These are phyloP conservation scores for Funneliformis caledonium DNA, from an alignment of 371 early-diverging fungal genomes.

Conservation along the genomic window DNA sequence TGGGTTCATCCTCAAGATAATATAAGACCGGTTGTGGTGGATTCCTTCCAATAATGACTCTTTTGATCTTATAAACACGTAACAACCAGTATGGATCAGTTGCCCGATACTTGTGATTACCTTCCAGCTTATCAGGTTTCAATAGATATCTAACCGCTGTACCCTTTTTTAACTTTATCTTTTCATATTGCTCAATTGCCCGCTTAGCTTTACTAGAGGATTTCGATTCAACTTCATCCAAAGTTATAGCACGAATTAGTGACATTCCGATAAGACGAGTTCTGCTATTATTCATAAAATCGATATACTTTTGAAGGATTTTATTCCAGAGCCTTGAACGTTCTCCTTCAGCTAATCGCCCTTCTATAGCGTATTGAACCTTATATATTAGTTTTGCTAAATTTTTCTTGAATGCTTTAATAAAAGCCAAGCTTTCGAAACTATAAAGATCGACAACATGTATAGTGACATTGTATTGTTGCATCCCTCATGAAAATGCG, in stretches of 20 bases:
- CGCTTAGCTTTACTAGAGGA: conserved; percentile 19
- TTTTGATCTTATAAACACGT: conserved; percentile 16
- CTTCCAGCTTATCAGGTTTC: conserved; percentile 29
- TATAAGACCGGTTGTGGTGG: too few relatives aligned
- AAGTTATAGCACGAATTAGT: conserved; percentile 2
- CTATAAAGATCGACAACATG: conserved; percentile 8
- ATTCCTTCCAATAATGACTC: conserved; percentile 22
- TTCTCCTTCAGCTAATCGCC: conserved; percentile 3
- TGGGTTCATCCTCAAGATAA: too few relatives aligned
- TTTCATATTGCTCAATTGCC: conserved; percentile 12
- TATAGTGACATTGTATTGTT: conserved; percentile 24
- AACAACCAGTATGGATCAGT: conserved; percentile 26
- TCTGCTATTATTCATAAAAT: conserved; percentile 35
- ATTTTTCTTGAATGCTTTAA: conserved; percentile 24
- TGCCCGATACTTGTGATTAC: background rate
- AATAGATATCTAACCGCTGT: conserved; percentile 30
- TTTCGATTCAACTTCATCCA: conserved; percentile 13
- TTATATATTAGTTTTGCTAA: conserved; percentile 16
- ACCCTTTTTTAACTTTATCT: conserved; percentile 1
- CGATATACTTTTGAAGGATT: conserved; percentile 8
- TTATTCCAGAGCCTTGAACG: conserved; percentile 29
- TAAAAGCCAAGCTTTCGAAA: conserved; percentile 23
- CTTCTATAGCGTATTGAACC: conserved; percentile 29
- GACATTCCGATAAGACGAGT: conserved; percentile 26
- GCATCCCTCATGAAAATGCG: conserved; percentile 14